Base-by-base conservation (phyloP, 2,329 filamentous ascomycete species). In the Sordariomycetes sp. region DNA sequence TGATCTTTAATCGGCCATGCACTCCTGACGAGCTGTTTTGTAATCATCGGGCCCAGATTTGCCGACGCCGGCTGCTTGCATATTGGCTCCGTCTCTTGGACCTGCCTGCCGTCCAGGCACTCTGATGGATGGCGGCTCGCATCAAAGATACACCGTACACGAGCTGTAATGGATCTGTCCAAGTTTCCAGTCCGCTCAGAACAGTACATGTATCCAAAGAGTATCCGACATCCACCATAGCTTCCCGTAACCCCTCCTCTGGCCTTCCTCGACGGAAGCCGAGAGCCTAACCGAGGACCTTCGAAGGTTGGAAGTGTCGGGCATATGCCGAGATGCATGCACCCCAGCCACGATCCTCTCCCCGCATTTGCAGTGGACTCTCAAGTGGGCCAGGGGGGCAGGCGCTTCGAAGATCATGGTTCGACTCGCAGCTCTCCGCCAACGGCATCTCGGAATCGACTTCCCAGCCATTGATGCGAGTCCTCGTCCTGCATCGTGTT, bases 1-100 rank as follows among this genome's bases (percentile, higher is more conserved):
- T n/a, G 40, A 16, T 46, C n/a, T n/a, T 11, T 20, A n/a, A 50
- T 24, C 46, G n/a, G 20, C 20, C 12, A 50, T 24, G 7, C 11
- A 22, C 12, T 24, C 22, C 7, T 24, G 22, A n/a, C 16, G 16
- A 24, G 7, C 22, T 24, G 46, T 54, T 54, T 54, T 54, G 8
- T 34, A 54, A 54, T 54, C n/a, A 64, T 62, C 59, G 20, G 22
- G 22, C 20, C 3, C 11, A 20, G n/a, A 12, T 24, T 20, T 20
- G 20, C 46, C 10, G 20, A 50, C 20, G 5, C 46, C 22, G 10
- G 20, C n/a, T 6, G 20, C 20, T 24, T 50, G n/a, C 34, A 28
- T 37, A 18, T n/a, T 28, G n/a, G 10, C 20, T 48, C n/a, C n/a
- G 11, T 25, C 6, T n/a, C 8, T 24, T 46, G 40, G 18, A 5